phyloP scores from a whole-genome alignment of 2,329 filamentous ascomycete species.

The Aspergillus sp. region DNA sequence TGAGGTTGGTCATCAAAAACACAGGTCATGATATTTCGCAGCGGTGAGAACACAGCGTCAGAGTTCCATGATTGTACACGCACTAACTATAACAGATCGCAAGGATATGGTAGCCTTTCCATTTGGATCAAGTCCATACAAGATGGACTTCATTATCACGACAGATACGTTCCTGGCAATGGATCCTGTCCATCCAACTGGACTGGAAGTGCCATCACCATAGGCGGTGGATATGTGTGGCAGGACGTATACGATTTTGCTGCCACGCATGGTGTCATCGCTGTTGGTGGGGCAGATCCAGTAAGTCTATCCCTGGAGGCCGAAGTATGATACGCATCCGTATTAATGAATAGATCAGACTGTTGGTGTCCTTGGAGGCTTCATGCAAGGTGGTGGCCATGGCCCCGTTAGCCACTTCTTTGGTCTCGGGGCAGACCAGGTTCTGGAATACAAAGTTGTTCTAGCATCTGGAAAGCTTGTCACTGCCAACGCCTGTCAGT shows the following conservation, averaged over 20 bases:
- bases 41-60: conserved; percentile 9
- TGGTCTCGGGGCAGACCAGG: conserved; percentile 49
- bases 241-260: conserved; percentile 33
- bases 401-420: conserved; percentile 42
- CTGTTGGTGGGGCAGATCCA: conserved; percentile 34
- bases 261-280: conserved; percentile 26
- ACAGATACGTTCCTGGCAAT: conserved; percentile 26
- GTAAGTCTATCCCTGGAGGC: conserved; percentile 7
- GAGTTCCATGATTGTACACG: neutral
- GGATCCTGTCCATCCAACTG: conserved; percentile 37
- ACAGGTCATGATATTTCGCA: conserved; percentile 41
- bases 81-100: conserved; percentile 21
- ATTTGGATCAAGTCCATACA: conserved; percentile 35
- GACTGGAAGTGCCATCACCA: conserved; percentile 37
- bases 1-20: conserved; percentile 52
- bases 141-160: conserved; percentile 31
- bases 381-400: conserved; percentile 47
- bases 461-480: conserved; percentile 40
- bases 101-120: conserved; percentile 32
- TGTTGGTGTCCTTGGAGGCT: conserved; percentile 38
- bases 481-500: conserved; percentile 36
- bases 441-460: conserved; percentile 47
- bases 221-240: conserved; percentile 27
- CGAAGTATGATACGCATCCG: neutral
- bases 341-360: conserved; percentile 6